Percentiles rank a stretch among this genome's conserved stretches.
Evolutionary conservation across 352 stramenopile species (phyloP).

Genomic region (Globisporangium uncinulatum): DNA sequence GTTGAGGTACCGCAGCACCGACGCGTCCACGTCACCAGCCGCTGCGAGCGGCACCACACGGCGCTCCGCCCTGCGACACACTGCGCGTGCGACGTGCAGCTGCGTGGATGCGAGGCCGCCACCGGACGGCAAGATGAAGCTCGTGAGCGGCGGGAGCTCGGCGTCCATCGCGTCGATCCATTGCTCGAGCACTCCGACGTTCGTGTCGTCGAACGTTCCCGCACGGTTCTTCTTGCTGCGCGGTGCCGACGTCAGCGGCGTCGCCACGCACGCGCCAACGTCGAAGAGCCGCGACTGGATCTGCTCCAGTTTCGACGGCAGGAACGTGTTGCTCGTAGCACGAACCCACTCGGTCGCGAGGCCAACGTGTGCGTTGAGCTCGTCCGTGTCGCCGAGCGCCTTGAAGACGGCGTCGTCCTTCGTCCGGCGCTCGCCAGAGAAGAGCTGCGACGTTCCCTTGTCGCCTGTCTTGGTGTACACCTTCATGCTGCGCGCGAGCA

Average conservation of each 20-base stretch:
- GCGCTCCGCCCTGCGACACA: conserved; percentile 85
- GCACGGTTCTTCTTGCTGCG: conserved; percentile 61
- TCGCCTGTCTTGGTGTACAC: conserved; percentile 92
- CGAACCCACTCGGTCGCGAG: conserved; percentile 54
- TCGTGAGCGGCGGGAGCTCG: conserved; percentile 73
- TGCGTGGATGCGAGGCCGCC: conserved; percentile 76
- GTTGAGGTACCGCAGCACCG: conserved; percentile 83
- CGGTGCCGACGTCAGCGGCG: conserved; percentile 58
- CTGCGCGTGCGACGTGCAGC: conserved; percentile 78
- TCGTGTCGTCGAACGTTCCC: conserved; percentile 52
- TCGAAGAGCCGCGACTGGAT: conserved; percentile 91
- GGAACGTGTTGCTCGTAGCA: conserved; percentile 25
- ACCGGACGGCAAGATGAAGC: conserved; percentile 83
- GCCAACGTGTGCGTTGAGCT: conserved; percentile 83
- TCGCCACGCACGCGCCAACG: conserved; percentile 85
- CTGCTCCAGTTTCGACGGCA: conserved; percentile 66
- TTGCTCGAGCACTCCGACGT: conserved; percentile 59
- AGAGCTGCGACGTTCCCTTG: conserved; percentile 90
- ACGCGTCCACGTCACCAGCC: conserved; percentile 61
- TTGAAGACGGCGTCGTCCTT: conserved; percentile 89
- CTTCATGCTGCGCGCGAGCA: conserved; percentile 48
- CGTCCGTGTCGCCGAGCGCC: conserved; percentile 88
- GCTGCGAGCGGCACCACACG: conserved; percentile 74
- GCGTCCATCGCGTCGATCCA: conserved; percentile 90
- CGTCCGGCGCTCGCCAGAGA: conserved; percentile 81